Conservation (phyloP, 352 stramenopile genomes). For the Pythium phragmitis region DNA sequence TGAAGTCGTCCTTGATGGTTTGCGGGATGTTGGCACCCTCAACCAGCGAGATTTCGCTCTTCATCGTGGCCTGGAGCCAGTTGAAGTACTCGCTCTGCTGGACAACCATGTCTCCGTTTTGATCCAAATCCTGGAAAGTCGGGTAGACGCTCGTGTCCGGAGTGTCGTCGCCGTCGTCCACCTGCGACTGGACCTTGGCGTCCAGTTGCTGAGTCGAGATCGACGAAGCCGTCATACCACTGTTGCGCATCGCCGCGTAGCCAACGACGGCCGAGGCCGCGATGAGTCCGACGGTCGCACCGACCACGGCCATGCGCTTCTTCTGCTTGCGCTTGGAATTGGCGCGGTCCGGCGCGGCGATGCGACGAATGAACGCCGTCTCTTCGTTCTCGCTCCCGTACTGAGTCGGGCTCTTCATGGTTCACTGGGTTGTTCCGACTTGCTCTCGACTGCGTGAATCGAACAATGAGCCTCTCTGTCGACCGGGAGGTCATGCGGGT, state of each 20-base stretch:
- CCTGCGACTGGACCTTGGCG: slow-evolving; percentile 26
- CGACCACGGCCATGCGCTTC: slow-evolving; percentile 42
- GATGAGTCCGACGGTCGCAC: slow-evolving; percentile 39
- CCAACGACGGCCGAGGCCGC: slow-evolving; percentile 39
- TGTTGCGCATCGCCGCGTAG: slow-evolving; percentile 35
- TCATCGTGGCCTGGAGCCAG: slow-evolving; percentile 30
- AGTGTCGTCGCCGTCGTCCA: slow-evolving; percentile 32
- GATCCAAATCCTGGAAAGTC: slow-evolving; percentile 36
- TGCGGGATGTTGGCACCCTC: slow-evolving; percentile 31
- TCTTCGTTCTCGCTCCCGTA: slow-evolving; percentile 68
- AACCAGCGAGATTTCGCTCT: slow-evolving; percentile 31
- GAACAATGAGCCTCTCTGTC: slow-evolving; percentile 26
- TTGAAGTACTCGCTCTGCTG: slow-evolving; percentile 38
- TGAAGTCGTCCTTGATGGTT: slow-evolving; percentile 38
- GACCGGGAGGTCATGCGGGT: not conserved
- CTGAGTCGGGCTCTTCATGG: slow-evolving; percentile 51
- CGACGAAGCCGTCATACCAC: not conserved
- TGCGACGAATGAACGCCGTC: slow-evolving; percentile 53
- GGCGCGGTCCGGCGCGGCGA: slow-evolving; percentile 41
- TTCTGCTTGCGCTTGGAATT: slow-evolving; percentile 39
- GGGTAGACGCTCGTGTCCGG: slow-evolving; percentile 44
- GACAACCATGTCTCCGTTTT: slow-evolving; percentile 34
- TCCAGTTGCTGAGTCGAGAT: slow-evolving; percentile 33
- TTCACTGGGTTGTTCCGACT: slow-evolving; percentile 16
- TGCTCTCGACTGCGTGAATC: slow-evolving; percentile 39